Evolutionary conservation across 108 stramenopile species (phyloP), one percentile per base, ranked within the genome.

Genomic region (Cyclotella atomus): DNA sequence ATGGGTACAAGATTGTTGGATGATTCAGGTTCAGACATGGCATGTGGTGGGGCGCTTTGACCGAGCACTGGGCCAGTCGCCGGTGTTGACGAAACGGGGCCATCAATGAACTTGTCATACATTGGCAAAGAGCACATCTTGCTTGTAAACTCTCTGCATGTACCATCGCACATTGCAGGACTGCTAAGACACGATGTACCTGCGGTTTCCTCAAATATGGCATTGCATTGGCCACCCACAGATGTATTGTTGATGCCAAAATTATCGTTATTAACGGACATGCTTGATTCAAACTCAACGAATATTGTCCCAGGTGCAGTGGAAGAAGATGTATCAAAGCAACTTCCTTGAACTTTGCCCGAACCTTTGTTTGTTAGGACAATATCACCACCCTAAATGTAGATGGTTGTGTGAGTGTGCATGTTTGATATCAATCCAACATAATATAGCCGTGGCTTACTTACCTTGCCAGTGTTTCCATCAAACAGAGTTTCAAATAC

Each of bases 241-340:
- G 63, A 57, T 1, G 80, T 64, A 45, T 75, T 81, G 53, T 53
- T 50, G 20, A 30, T 54, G 3, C 80, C 80, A 55, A 75, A 81
- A 57, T 73, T 81, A 30, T 81, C 33, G 17, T 1, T 54, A 38
- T 75, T 81, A 0, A 28, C 62, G 9, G 56, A 27, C 34, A 81
- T 47, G 14, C 46, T 19, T 8, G 80, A 74, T 36, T 68, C 73
- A 20, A 52, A 68, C 44, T 75, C 62, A 23, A 81, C 49, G 28
- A 81, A 81, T 34, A 81, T 66, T 3, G 57, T 75, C 5, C 80
- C 80, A n/a, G 80, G 73, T 1, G 62, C 35, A 35, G 61, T 43
- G 30, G 71, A 68, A 9, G 63, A 50, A 17, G 68, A 62, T 7
- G 32, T 24, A 53, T 52, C 34, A 43, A 81, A 81, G 57, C 80